Evolutionary conservation across 1,284 basidiomycete genomes (phyloP).

Genomic region (Cryptococcus sp.): DNA sequence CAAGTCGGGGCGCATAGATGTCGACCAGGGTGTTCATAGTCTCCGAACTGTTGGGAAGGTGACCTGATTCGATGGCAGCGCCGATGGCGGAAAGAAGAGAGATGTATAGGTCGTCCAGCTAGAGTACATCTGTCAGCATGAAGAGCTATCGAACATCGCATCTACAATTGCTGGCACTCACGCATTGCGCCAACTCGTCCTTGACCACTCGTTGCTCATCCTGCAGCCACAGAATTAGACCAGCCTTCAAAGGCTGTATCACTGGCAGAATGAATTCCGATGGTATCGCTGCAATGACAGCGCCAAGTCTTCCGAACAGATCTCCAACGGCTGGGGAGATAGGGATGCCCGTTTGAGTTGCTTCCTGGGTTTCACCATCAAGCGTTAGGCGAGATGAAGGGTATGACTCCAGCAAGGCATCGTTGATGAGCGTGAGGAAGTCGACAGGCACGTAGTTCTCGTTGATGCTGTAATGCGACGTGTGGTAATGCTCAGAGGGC

Average conservation of each 20-base stretch:
- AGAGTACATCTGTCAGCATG: not conserved
- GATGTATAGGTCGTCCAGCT: constrained; percentile 43
- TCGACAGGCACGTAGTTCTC: constrained; percentile 44
- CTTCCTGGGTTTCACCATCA: not conserved
- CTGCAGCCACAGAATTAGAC: constrained; percentile 16
- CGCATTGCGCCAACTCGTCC: not conserved
- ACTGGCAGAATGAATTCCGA: constrained; percentile 20
- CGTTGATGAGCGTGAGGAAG: constrained; percentile 36
- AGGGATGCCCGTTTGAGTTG: not conserved
- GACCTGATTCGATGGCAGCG: constrained; percentile 22
- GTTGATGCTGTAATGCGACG: constrained; percentile 35
- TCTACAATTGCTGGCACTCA: not conserved
- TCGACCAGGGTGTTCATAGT: constrained; percentile 37
- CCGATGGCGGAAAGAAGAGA: constrained; percentile 28
- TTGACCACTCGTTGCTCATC: not conserved
- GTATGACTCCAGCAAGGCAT: constrained; percentile 32
- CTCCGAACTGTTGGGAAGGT: constrained; percentile 21
- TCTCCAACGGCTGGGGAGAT: constrained; percentile 29
- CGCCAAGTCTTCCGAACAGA: constrained; percentile 22
- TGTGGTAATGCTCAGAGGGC: constrained; percentile 24
- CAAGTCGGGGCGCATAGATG: constrained; percentile 41
- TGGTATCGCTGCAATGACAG: constrained; percentile 18
- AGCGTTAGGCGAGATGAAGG: constrained; percentile 11
- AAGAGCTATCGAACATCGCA: not conserved
- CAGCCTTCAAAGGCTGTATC: constrained; percentile 13